These are phyloP conservation scores for Panicum miliaceum DNA, from an alignment of 176 grass and related monocot genomes.

Conservation along the genomic window DNA sequence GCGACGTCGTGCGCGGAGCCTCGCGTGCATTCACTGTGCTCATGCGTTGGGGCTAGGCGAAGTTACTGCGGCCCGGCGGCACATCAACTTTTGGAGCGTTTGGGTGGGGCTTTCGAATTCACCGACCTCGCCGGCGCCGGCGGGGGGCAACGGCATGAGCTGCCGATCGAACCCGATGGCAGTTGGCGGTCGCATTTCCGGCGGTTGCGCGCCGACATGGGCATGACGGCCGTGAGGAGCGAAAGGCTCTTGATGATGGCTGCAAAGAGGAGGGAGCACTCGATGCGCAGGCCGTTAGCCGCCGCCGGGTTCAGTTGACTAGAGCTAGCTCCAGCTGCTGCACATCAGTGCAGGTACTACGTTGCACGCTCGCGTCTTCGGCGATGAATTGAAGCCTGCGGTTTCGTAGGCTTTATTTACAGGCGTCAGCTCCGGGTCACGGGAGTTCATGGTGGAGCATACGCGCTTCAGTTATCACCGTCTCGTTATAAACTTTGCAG, in stretches of 20 bases:
- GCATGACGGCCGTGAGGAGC: neutral
- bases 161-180: neutral
- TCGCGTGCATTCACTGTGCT: slow-evolving; percentile 42
- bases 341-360: neutral
- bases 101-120: neutral
- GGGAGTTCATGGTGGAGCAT: neutral
- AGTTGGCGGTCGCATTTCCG: neutral
- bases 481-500: neutral
- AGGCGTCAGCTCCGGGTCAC: neutral
- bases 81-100: slow-evolving; percentile 22
- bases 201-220: neutral
- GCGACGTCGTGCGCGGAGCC: slow-evolving; percentile 29
- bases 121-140: neutral
- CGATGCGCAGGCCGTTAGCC: slow-evolving; percentile 1
- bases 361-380: too few species aligned
- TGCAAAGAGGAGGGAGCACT: neutral
- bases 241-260: slow-evolving; percentile 5
- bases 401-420: neutral
- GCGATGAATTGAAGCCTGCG: neutral
- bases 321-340: neutral
- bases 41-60: slow-evolving; percentile 29
- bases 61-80: neutral
- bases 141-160: neutral
- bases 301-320: neutral
- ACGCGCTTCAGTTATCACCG: neutral